These are phyloP conservation scores for Podaxis sp. DNA, from an alignment of 768 basidiomycete species.

Conservation along the genomic window DNA sequence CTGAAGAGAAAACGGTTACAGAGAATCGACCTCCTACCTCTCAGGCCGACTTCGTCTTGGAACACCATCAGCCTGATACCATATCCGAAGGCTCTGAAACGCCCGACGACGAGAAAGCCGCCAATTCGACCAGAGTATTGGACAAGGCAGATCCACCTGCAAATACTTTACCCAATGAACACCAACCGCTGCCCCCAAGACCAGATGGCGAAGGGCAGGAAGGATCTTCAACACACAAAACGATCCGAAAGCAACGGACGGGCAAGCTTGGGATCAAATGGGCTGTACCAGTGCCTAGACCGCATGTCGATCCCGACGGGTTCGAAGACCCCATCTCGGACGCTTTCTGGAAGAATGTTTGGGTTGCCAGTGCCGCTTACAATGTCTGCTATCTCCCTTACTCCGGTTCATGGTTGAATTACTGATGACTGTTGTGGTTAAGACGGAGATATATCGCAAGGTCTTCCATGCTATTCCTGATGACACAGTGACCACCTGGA, in stretches of 20 bases:
- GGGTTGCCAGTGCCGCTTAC: constrained; percentile 83
- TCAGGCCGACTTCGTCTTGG: constrained; percentile 1
- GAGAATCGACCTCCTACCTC: constrained; percentile 42
- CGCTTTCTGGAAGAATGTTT: constrained; percentile 86
- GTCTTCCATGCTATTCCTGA: constrained; percentile 95
- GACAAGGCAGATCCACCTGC: constrained; percentile 38
- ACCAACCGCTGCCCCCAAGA: constrained; percentile 46
- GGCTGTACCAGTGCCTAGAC: constrained; percentile 66
- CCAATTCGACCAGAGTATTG: not conserved
- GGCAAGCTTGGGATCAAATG: constrained; percentile 57
- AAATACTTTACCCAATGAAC: constrained; percentile 47
- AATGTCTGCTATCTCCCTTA: constrained; percentile 59
- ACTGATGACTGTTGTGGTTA: constrained; percentile 13
- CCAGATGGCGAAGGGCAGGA: constrained; percentile 50
- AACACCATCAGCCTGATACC: constrained; percentile 6
- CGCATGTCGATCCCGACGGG: constrained; percentile 68
- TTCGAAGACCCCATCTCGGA: constrained; percentile 91
- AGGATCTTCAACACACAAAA: constrained; percentile 43
- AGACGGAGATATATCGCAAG: constrained; percentile 96
- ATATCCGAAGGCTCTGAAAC: not conserved
- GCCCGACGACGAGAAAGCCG: constrained; percentile 7
- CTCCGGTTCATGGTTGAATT: constrained; percentile 20
- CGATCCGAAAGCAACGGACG: constrained; percentile 43
- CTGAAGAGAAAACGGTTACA: constrained; percentile 64
- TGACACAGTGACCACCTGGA: constrained; percentile 92